Base-by-base conservation (phyloP, 1,284 basidiomycete species). In the Xerocomus amazonicus region DNA sequence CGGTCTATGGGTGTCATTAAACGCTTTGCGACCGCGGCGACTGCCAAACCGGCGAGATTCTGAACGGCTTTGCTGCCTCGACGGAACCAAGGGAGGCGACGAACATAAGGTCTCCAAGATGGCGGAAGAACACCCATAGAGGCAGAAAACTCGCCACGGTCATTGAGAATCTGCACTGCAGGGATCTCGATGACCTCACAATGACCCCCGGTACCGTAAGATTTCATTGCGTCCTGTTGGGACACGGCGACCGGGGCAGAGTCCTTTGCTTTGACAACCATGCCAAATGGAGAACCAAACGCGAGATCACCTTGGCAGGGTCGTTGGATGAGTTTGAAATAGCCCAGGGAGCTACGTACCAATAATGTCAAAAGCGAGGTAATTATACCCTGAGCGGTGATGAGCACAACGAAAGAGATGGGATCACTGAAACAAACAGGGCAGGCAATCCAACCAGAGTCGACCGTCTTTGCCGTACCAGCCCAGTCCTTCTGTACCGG, bases 281-380 rank as follows among this genome's bases (percentile, higher is more conserved):
- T 97, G 28, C 91, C 92, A 59, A 97, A 96, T 0, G 93, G 85
- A 10, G 80, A 79, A 9, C 92, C 92, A 58, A 94, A 94, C 0
- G 90, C 89, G 26, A 92, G 77, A 63, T 90, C 87, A 49, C 87
- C 85, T 77, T 4, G 19, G 12, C 4, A 6, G 5, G 14, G 29
- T 63, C 9, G 66, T 35, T 7, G 9, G 7, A 47, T 3, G n/a
- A 33, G 13, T 9, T 34, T 13, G 7, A 9, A 33, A 26, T 10
- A 10, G 28, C 13, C n/a, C 9, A 19, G 31, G 28, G 23, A 1
- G 9, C 28, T 4, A 33, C 45, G 34, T 56, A 75, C 78, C 80
- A 45, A 94, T 90, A 59, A 91, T 89, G 68, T 94, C 92, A 65
- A 96, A 96, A 0, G 90, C 90, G 41, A 94, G 84, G 65, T 87